Evolutionary conservation across 2,329 filamentous ascomycete genomes (phyloP), one percentile per base, ranked within the genome.

Genomic region (Truncatella angustata): DNA sequence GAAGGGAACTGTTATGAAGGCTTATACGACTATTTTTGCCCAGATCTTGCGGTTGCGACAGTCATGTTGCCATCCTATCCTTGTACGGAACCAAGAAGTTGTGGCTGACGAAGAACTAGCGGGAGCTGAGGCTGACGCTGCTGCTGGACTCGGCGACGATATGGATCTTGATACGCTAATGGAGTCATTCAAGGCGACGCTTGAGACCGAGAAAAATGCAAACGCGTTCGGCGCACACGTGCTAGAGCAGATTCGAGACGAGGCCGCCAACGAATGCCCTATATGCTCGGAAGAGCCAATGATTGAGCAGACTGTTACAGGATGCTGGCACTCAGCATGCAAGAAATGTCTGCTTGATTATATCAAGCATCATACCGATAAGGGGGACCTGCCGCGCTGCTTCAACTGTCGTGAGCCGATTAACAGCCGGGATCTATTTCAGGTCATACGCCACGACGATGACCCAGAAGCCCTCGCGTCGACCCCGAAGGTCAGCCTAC

Each of bases 241-340:
- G 0, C 77, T 99, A 12, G 84, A 87, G 56, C 91, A 97, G 67
- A 99, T 99, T 44, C 89, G 95, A 58, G 89, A 90, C 50, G 93
- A 97, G 63, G 86, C 89, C 0, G 84, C 87, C 54, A 88, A 88
- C 55, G 94, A 99, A 72, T 99, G 94, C 63, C 93, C 94, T 0
- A 89, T 99, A 49, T 99, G 94, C 70, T 85, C 90, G 4, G 93
- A 97, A 68, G 94, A 97, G 67, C 91, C 92, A 3, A 97, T 97
- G 91, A 82, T 90, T 36, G 88, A 97, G 50, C 93, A 96, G 65
- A 88, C 89, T 0, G 94, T 99, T 1, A 97, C 94, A 0, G 90
- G 91, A 0, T 99, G 94, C 71, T 99, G 94, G 91, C 94, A 99
- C 69, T 96, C 90, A 30, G 92, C 94, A 1, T 99, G 94, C 74